These are phyloP conservation scores for Solanum lycopersicoides DNA, from an alignment of 257 asterid species.

Conservation along the genomic window DNA sequence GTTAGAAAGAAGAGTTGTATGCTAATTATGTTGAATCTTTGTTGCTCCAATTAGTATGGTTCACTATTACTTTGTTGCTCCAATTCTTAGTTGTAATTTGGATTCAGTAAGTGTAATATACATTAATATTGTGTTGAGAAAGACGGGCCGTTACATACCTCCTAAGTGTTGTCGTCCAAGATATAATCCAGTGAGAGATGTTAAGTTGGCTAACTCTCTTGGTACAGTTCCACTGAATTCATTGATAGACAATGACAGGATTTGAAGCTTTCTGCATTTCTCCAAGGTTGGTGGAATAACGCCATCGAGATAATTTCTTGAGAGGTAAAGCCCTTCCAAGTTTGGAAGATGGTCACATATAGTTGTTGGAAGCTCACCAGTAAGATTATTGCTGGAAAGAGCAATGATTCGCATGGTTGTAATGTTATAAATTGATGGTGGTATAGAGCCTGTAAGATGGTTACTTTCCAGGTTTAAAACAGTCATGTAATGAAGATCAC, in stretches of 20 bases:
- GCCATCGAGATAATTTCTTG: neutral
- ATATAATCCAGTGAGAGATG: neutral
- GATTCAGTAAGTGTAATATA: too few relatives aligned
- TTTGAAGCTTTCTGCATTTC: neutral
- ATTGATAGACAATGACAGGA: neutral
- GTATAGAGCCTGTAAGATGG: constrained; percentile 7
- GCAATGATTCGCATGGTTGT: neutral
- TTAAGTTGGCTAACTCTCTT: neutral
- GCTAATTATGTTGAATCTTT: too few relatives aligned
- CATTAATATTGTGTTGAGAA: neutral
- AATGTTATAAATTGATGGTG: neutral
- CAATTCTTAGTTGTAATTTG: too few relatives aligned
- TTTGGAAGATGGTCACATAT: constrained; percentile 5
- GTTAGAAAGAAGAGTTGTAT: too few relatives aligned
- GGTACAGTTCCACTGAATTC: neutral
- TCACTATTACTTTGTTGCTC: too few relatives aligned
- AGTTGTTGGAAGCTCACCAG: constrained; percentile 10
- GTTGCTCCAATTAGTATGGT: too few relatives aligned
- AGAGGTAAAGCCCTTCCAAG: neutral
- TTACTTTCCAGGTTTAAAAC: neutral
- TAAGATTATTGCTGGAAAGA: neutral
- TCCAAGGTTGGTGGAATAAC: constrained; percentile 9
- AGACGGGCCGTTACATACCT: too few relatives aligned
- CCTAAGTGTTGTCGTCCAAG: too few relatives aligned
- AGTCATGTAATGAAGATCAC: neutral